A percentile compares a stretch with the other conserved stretches of the same genome.
phyloP scores from a whole-genome alignment of 345 rosid genomes.

The Populus deltoides region DNA sequence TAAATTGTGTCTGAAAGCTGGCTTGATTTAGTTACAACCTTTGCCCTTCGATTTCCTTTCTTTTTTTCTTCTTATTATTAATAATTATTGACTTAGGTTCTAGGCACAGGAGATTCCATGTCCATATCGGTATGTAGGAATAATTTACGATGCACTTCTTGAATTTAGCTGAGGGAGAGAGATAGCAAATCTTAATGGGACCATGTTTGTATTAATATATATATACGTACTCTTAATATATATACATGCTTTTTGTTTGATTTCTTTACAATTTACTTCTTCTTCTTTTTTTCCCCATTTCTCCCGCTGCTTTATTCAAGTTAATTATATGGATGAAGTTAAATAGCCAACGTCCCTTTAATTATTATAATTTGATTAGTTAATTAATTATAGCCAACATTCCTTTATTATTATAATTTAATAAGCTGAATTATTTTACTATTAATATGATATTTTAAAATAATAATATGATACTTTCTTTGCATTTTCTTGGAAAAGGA shows the following conservation, averaged over 20 bases:
- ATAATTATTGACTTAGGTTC: conserved; percentile 2
- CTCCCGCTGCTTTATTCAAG: no score
- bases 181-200: conserved; percentile 15
- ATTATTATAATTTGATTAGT: no score
- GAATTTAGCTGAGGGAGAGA: conserved; percentile 3
- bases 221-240: conserved; percentile 10
- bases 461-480: no score
- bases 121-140: conserved; percentile 21
- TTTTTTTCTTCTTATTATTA: neutral
- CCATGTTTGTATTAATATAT: conserved; percentile 5
- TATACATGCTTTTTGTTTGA: conserved; percentile 8
- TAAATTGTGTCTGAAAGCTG: conserved; percentile 6
- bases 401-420: no score
- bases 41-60: neutral
- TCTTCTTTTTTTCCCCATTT: neutral
- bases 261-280: neutral
- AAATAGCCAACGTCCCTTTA: no score
- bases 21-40: conserved; percentile 21
- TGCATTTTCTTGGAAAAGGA: no score
- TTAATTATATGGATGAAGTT: no score
- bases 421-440: no score
- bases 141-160: conserved; percentile 24
- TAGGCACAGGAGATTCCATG: conserved; percentile 13
- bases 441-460: no score
- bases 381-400: no score